Conservation (phyloP, 169 alveolate species). For the Theileria sp. region DNA sequence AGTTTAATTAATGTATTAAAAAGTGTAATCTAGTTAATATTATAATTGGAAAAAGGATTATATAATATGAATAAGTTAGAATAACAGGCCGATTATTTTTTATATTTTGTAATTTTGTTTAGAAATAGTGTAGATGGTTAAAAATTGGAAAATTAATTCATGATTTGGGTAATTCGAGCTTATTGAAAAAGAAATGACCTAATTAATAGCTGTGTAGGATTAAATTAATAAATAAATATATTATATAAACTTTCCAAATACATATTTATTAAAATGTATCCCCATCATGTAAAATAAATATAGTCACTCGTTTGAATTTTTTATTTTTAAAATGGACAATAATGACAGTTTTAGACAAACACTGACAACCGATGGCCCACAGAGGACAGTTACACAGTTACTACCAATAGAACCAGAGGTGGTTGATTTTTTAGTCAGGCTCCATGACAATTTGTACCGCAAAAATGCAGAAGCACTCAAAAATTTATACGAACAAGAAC, state of each 20-base stretch:
- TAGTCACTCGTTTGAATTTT: not conserved
- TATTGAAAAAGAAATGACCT: not conserved
- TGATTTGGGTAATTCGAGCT: not conserved
- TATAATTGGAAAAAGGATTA: not conserved
- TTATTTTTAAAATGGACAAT: slow-evolving; percentile 25
- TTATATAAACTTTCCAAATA: not conserved
- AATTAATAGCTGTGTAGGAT: not conserved
- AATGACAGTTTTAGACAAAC: slow-evolving; percentile 21
- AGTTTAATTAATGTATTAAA: not conserved
- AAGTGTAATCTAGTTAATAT: not conserved
- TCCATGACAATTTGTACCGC: slow-evolving; percentile 75
- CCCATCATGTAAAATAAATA: not conserved
- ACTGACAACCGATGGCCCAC: slow-evolving; percentile 28
- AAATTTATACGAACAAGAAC: slow-evolving; percentile 76
- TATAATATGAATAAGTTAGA: not conserved
- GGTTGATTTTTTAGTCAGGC: slow-evolving; percentile 72
- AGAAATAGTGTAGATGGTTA: not conserved
- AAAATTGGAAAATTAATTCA: too few relatives aligned
- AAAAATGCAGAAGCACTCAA: slow-evolving; percentile 78
- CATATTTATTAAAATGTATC: not conserved
- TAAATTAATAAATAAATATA: not conserved
- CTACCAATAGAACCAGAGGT: slow-evolving; percentile 80
- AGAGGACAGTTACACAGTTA: slow-evolving; percentile 40
- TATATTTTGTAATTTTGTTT: not conserved
- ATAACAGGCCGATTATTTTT: not conserved